Base-by-base conservation (phyloP, 371 early-diverging fungal genomes). In the Haplosporangium sp. region DNA sequence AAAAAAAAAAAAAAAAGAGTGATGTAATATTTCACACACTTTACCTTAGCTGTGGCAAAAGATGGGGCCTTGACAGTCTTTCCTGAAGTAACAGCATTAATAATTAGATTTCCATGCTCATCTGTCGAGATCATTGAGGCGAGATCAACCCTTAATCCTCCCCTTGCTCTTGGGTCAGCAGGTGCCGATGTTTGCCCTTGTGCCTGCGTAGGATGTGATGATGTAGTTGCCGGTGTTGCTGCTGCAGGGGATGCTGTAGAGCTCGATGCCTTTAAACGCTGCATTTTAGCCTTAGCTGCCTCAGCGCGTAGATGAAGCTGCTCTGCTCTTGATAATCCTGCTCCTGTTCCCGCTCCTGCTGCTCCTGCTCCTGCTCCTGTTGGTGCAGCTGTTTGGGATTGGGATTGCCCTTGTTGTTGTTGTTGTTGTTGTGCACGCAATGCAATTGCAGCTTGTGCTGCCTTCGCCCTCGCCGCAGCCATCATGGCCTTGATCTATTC, bases 31-130 rank as follows among this genome's bases (percentile, higher is more conserved):
- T 10, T 45, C 45, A 45, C 10, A 45, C 10, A 4, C 15, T 8
- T 35, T 74, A 74, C 81, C 68, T 81, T 81, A 57, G 75, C 75
- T 0, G 81, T 81, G n/a, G 81, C 81, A 63, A 81, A 81, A 8
- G 75, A 67, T 27, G 74, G 68, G 9, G 69, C 63, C 40, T 77
- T 72, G 56, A 58, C 60, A n/a, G 44, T 20, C 17, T 71, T 70
- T 61, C 74, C 79, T 3, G 79, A 50, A 10, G 71, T 64, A 2
- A 70, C 74, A 50, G 78, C 59, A 11, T 78, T 81, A 37, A 81
- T 81, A 27, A 81, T 74, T 44, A 81, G 42, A 27, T 81, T 81
- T 65, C 81, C 81, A 0, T 63, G 65, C 40, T 71, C 81, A 45
- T 81, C 81, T 19, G 72, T 67, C 27, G 81, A 81, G 53, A 74